These are phyloP conservation scores for Yamadazyma akitaensis DNA, from an alignment of 805 yeast species.

Conservation along the genomic window DNA sequence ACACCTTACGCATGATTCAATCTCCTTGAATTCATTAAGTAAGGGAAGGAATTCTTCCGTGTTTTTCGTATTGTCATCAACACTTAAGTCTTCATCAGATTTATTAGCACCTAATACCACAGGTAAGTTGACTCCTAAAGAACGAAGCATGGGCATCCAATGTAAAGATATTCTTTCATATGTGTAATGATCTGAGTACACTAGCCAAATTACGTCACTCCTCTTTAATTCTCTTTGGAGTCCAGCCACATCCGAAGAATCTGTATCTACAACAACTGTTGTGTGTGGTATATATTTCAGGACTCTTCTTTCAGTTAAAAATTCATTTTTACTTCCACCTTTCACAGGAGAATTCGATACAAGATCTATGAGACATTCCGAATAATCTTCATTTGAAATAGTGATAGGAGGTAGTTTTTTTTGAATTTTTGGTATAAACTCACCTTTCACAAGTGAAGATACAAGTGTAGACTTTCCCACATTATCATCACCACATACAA, in stretches of 20 bases:
- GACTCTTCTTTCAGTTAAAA: constrained; percentile 15
- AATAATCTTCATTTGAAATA: constrained; percentile 64
- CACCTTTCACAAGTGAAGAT: constrained; percentile 77
- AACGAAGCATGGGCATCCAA: constrained; percentile 93
- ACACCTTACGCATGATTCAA: constrained; percentile 86
- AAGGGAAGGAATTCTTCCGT: constrained; percentile 84
- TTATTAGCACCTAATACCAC: constrained; percentile 89
- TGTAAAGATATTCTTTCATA: constrained; percentile 87
- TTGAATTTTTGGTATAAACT: constrained; percentile 72
- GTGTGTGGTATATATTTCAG: constrained; percentile 39
- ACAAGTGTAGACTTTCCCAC: constrained; percentile 83
- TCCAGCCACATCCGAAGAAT: constrained; percentile 56
- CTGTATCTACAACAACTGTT: constrained; percentile 79
- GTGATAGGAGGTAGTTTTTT: constrained; percentile 80
- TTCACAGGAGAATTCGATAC: constrained; percentile 14
- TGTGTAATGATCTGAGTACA: constrained; percentile 90
- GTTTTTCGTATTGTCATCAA: constrained; percentile 35
- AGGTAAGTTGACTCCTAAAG: constrained; percentile 91
- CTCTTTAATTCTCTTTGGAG: constrained; percentile 72
- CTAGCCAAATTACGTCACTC: constrained; percentile 93
- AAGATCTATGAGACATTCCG: constrained; percentile 34
- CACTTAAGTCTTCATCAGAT: constrained; percentile 51
- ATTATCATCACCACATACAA: constrained; percentile 91
- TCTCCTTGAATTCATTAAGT: constrained; percentile 86
- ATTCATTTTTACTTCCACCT: constrained; percentile 1